Conservation (phyloP, 306 rosid genomes). For the Acacia crassicarpa region DNA sequence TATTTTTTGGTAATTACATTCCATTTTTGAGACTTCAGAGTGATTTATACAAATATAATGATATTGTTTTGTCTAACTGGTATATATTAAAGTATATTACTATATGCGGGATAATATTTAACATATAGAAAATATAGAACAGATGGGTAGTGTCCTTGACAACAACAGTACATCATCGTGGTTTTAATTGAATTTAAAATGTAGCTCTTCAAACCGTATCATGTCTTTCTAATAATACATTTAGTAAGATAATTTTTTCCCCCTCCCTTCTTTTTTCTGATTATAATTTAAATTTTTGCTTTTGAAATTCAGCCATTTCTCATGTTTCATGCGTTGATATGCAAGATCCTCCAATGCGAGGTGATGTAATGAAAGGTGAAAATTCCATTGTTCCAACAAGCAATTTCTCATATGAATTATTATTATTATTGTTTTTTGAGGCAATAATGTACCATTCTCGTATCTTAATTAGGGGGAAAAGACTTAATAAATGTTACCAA, state of each 20-base stretch:
- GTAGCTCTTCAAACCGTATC: constrained; percentile 29
- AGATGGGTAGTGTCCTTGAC: too few species aligned
- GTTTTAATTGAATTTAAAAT: constrained; percentile 16
- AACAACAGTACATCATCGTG: neutral
- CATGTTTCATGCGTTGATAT: neutral
- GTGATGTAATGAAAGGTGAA: neutral
- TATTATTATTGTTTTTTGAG: too few species aligned
- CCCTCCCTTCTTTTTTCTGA: neutral
- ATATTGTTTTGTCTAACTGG: neutral
- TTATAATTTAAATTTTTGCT: neutral
- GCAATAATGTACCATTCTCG: too few species aligned
- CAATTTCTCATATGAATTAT: too few species aligned
- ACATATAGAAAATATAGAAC: neutral
- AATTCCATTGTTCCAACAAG: neutral
- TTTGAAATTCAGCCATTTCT: neutral
- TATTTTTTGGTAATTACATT: too few species aligned
- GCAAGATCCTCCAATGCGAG: neutral
- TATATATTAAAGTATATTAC: neutral
- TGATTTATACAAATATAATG: neutral
- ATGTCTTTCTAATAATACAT: neutral
- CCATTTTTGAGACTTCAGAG: too few species aligned
- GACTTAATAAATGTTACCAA: too few species aligned
- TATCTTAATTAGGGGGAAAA: too few species aligned
- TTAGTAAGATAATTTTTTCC: neutral
- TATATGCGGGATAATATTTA: neutral